phyloP scores from a whole-genome alignment of 352 stramenopile genomes.

The Globisporangium nagaii region DNA sequence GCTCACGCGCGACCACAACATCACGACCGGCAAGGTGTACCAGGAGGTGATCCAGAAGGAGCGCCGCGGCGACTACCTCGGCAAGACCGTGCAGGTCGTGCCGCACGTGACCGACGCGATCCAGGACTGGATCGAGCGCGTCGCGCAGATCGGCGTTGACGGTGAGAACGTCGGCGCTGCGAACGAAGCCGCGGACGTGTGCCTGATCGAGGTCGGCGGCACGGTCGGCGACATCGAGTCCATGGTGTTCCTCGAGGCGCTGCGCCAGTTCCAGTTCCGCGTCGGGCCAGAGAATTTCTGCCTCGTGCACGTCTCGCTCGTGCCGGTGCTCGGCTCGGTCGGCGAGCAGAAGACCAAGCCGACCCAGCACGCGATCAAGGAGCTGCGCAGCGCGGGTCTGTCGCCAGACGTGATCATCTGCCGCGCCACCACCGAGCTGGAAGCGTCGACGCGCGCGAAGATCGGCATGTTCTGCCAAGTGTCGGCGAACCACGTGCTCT shows the following conservation, averaged over 20 bases:
- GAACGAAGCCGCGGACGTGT: slow-evolving; percentile 90
- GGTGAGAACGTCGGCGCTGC: slow-evolving; percentile 15
- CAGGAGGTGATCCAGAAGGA: slow-evolving; percentile 95
- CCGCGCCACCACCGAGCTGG: slow-evolving; percentile 87
- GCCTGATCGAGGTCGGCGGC: slow-evolving; percentile 98
- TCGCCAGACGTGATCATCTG: slow-evolving; percentile 98
- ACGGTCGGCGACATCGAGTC: slow-evolving; percentile 99
- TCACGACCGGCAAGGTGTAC: slow-evolving; percentile 99
- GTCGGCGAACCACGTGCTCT: slow-evolving; percentile 91
- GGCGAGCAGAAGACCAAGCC: slow-evolving; percentile 99
- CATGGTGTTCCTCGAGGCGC: slow-evolving; percentile 98
- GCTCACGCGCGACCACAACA: slow-evolving; percentile 97
- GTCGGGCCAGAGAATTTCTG: slow-evolving; percentile 98
- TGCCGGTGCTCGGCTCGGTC: slow-evolving; percentile 97
- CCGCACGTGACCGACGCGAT: slow-evolving; percentile 94
- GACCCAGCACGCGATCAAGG: slow-evolving; percentile 99
- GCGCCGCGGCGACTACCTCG: slow-evolving; percentile 95
- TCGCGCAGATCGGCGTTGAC: slow-evolving; percentile 95
- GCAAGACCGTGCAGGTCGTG: slow-evolving; percentile 99
- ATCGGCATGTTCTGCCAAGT: slow-evolving; percentile 99
- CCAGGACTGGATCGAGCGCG: slow-evolving; percentile 97
- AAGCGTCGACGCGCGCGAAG: slow-evolving; percentile 93
- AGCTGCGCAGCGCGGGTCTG: slow-evolving; percentile 95
- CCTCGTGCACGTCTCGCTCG: slow-evolving; percentile 98
- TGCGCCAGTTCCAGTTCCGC: slow-evolving; percentile 99